Base-by-base conservation (phyloP, 805 yeast genomes). In the Lipomyces spencermartinsiae region DNA sequence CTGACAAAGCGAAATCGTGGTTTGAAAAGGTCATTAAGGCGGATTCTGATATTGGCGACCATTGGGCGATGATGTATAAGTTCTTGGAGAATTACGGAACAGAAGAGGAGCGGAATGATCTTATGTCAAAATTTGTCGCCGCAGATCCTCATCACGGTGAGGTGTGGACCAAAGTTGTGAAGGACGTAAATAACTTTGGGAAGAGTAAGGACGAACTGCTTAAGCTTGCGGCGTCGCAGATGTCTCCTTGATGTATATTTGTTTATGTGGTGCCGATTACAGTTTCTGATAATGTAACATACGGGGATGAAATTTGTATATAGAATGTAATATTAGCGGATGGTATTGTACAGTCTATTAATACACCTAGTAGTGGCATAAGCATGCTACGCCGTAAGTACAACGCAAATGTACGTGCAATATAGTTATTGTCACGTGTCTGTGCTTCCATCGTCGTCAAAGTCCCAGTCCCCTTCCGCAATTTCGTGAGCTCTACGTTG, bases 1-100 rank as follows among this genome's bases (percentile, higher is more conserved):
- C 83, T 33, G 78, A 83, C 1, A 89, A 87, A 71, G 91, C 96
- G 0, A 80, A 82, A 64, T 83, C 87, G 14, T 93, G 97, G 92
- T 85, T 92, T 65, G 89, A 89, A 59, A 81, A 90, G 63, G 90
- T 95, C 0, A 75, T 89, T 10, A 80, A 79, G n/a, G 80, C 82
- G 1, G 87, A 88, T 65, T 76, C 80, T 0, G 80, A 78, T n/a
- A 85, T 81, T 74, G 98, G 97, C 3, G 98, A 93, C 77, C 78
- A 83, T 2, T 92, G 96, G 90, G 85, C 87, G 0, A 89, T 92
- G 89, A 68, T 73, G 25, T 86, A 85, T 72, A 80, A 82, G 34
- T 86, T 84, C 69, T 65, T 81, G 57, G 79, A 78, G 60, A 84
- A 83, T 1, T 72, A 77, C 34, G 71, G 70, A 37, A 62, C 64